Percentiles rank a stretch among this genome's conserved stretches.
Evolutionary conservation across 2,329 filamentous ascomycete genomes (phyloP).

Genomic region (Talaromyces verruculosus): DNA sequence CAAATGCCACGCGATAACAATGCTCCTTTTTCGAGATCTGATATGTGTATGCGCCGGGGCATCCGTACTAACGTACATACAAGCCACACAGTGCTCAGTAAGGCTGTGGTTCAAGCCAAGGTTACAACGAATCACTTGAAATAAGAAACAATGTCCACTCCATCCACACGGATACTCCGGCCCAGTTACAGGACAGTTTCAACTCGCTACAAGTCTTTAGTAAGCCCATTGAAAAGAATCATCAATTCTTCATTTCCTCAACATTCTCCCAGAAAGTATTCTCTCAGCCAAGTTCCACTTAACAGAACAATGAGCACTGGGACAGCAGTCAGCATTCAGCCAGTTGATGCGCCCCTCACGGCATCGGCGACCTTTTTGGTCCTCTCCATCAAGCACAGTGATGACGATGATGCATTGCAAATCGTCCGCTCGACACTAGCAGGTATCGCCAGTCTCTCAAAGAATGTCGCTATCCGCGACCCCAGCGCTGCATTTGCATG

Average conservation of each 20-base stretch:
- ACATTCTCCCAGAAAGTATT: background rate
- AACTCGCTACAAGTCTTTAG: background rate
- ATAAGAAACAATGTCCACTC: background rate
- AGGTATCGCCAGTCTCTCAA: constrained; percentile 48
- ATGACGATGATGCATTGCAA: constrained; percentile 35
- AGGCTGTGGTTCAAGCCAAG: background rate
- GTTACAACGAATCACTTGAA: background rate
- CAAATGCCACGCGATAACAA: background rate
- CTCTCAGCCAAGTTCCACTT: background rate
- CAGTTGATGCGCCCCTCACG: constrained; percentile 55
- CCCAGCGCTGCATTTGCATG: constrained; percentile 50
- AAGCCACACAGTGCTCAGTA: background rate
- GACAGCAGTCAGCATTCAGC: constrained; percentile 31
- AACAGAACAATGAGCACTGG: background rate
- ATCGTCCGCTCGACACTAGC: constrained; percentile 50
- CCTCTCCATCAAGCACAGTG: constrained; percentile 39
- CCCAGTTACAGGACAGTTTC: background rate
- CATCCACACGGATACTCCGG: background rate
- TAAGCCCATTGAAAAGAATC: background rate
- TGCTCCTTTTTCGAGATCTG: background rate
- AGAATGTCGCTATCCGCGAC: constrained; percentile 57
- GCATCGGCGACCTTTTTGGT: constrained; percentile 57
- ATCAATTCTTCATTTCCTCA: background rate
- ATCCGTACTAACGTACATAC: background rate
- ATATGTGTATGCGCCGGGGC: background rate